These are phyloP conservation scores for Starmerella bombi DNA, from an alignment of 805 yeast genomes.

Conservation along the genomic window DNA sequence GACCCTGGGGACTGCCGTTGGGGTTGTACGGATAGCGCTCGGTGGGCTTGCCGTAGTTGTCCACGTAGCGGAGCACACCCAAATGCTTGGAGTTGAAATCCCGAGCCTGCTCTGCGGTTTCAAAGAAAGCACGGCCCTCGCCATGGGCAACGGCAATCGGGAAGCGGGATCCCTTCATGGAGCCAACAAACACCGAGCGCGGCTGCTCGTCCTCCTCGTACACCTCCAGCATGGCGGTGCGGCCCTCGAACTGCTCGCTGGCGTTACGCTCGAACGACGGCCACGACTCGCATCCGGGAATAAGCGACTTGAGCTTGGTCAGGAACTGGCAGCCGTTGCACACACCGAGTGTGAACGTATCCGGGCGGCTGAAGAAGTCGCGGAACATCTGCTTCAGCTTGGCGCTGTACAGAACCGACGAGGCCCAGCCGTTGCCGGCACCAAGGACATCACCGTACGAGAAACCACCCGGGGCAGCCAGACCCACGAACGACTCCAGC, in stretches of 20 bases:
- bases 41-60: constrained; percentile 77
- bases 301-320: constrained; percentile 67
- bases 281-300: constrained; percentile 93
- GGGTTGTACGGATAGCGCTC: constrained; percentile 87
- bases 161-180: constrained; percentile 83
- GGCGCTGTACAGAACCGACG: constrained; percentile 77
- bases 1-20: constrained; percentile 87
- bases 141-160: constrained; percentile 99
- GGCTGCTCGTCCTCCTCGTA: constrained; percentile 26
- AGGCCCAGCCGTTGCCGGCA: constrained; percentile 99
- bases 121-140: constrained; percentile 83
- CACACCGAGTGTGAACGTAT: constrained; percentile 95
- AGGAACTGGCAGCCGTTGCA: constrained; percentile 98
- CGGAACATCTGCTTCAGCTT: constrained; percentile 62
- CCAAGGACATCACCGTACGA: constrained; percentile 98
- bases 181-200: constrained; percentile 59
- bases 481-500: constrained; percentile 63
- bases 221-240: constrained; percentile 79
- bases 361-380: constrained; percentile 71
- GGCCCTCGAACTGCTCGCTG: constrained; percentile 93
- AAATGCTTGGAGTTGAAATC: constrained; percentile 38
- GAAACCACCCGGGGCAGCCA: constrained; percentile 98
- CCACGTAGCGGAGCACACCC: constrained; percentile 67
- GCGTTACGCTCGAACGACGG: constrained; percentile 84
- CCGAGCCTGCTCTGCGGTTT: constrained; percentile 33